phyloP scores from a whole-genome alignment of 768 basidiomycete species.

The Amanita exitialis region DNA sequence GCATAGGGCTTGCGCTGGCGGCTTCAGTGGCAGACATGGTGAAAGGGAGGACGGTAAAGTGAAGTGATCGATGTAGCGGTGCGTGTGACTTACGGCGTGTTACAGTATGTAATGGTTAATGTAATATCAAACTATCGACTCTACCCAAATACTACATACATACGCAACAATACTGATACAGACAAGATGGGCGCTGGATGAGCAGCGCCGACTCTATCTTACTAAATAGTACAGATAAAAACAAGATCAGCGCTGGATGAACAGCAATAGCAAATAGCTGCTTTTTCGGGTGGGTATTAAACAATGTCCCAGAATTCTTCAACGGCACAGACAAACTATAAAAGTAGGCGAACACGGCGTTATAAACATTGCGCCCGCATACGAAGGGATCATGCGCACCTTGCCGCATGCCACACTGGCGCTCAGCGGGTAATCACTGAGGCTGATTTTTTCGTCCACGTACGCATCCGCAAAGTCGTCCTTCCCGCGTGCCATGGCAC shows the following conservation, averaged over 20 bases:
- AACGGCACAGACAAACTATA: conserved; percentile 79
- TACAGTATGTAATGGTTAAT: too few relatives aligned
- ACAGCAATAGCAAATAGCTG: neutral
- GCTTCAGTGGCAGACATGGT: conserved; percentile 13
- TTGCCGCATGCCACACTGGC: conserved; percentile 96
- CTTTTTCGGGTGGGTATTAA: conserved; percentile 21
- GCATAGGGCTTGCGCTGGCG: conserved; percentile 46
- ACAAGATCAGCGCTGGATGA: conserved; percentile 4
- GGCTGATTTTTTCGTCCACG: conserved; percentile 94
- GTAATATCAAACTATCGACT: too few relatives aligned
- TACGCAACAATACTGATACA: too few relatives aligned
- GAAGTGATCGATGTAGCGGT: conserved; percentile 6
- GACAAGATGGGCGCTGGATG: too few relatives aligned
- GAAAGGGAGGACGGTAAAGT: conserved; percentile 1
- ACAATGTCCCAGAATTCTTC: conserved; percentile 96
- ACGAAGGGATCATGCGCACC: conserved; percentile 38
- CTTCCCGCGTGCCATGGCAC: conserved; percentile 93
- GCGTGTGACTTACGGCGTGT: neutral
- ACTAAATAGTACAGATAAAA: conserved; percentile 16
- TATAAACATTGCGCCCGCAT: too few relatives aligned
- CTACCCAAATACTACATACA: too few relatives aligned
- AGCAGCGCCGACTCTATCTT: too few relatives aligned
- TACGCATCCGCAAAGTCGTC: conserved; percentile 96
- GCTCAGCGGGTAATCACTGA: conserved; percentile 89
- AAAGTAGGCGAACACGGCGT: too few relatives aligned